phyloP scores from a whole-genome alignment of 1,139 yeast genomes.

The Meyerozyma athensensis region DNA sequence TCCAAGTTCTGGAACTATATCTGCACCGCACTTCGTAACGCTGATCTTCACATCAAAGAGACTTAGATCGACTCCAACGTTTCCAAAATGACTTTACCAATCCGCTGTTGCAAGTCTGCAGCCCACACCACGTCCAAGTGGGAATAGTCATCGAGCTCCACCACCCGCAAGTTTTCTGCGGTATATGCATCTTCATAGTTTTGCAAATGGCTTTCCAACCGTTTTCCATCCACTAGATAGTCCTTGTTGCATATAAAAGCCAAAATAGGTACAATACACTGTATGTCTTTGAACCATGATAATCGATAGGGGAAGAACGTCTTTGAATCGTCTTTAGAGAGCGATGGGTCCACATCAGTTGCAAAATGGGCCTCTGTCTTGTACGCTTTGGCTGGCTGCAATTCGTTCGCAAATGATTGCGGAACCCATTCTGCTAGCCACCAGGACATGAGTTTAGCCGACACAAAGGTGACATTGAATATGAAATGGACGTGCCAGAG shows the following conservation, averaged over 20 bases:
- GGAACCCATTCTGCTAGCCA: slow-evolving; percentile 57
- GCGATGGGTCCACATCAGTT: slow-evolving; percentile 5
- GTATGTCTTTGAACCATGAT: slow-evolving; percentile 49
- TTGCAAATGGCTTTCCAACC: slow-evolving; percentile 49
- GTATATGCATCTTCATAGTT: slow-evolving; percentile 43
- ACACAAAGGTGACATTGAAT: slow-evolving; percentile 82
- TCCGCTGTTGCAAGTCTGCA: slow-evolving; percentile 32
- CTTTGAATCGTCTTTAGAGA: slow-evolving; percentile 35
- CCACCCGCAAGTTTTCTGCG: slow-evolving; percentile 31
- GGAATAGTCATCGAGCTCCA: slow-evolving; percentile 42
- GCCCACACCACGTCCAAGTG: slow-evolving; percentile 59
- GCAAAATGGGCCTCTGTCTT: slow-evolving; percentile 24
- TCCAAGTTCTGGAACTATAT: slow-evolving; percentile 52
- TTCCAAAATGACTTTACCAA: slow-evolving; percentile 12
- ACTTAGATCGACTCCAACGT: slow-evolving; percentile 1
- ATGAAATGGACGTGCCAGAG: slow-evolving; percentile 70
- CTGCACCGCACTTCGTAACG: slow-evolving; percentile 31
- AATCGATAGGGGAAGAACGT: slow-evolving; percentile 49
- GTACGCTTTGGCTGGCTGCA: slow-evolving; percentile 31
- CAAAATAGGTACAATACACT: slow-evolving; percentile 47
- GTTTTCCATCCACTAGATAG: slow-evolving; percentile 59
- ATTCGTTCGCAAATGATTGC: slow-evolving; percentile 39
- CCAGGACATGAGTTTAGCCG: slow-evolving; percentile 83
- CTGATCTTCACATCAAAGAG: slow-evolving; percentile 9
- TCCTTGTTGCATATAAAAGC: slow-evolving; percentile 63